A percentile compares a stretch with the other conserved stretches of the same genome.
Evolutionary conservation across 1,284 basidiomycete genomes (phyloP).

Genomic region (Cutaneotrichosporon dermatis): DNA sequence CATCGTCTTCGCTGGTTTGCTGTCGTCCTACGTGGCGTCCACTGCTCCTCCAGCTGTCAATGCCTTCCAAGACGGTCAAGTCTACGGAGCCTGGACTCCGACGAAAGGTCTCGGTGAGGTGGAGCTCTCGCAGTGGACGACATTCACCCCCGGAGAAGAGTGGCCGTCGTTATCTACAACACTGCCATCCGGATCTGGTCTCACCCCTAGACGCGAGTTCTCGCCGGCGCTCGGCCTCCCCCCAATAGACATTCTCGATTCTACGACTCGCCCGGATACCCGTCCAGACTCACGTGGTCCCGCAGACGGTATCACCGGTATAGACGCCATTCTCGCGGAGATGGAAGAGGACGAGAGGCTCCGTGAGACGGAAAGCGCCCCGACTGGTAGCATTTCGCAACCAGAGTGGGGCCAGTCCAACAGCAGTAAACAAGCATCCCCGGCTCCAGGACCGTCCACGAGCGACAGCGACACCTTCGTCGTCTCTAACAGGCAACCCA

Average conservation of each 20-base stretch:
- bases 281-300: conserved; percentile 1
- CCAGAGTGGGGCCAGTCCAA: neutral
- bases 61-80: conserved; percentile 15
- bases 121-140: conserved; percentile 41
- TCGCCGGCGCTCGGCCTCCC: conserved; percentile 16
- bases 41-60: conserved; percentile 1
- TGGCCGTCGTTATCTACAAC: conserved; percentile 27
- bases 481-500: neutral
- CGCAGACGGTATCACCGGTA: conserved; percentile 19
- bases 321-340: conserved; percentile 38
- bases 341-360: conserved; percentile 38
- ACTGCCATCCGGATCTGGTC: conserved; percentile 14
- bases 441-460: too few relatives aligned
- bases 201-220: conserved; percentile 20
- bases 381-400: neutral
- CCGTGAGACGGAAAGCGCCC: conserved; percentile 12
- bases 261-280: neutral
- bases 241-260: conserved; percentile 13
- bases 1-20: conserved; percentile 38
- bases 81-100: conserved; percentile 37
- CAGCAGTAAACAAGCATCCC: neutral
- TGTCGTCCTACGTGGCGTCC: conserved; percentile 24
- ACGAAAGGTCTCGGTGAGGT: conserved; percentile 26
- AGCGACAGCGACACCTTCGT: neutral
- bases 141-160: conserved; percentile 35